These are phyloP conservation scores for Geotrichum phurueaensis DNA, from an alignment of 1,139 yeast genomes.

Conservation along the genomic window DNA sequence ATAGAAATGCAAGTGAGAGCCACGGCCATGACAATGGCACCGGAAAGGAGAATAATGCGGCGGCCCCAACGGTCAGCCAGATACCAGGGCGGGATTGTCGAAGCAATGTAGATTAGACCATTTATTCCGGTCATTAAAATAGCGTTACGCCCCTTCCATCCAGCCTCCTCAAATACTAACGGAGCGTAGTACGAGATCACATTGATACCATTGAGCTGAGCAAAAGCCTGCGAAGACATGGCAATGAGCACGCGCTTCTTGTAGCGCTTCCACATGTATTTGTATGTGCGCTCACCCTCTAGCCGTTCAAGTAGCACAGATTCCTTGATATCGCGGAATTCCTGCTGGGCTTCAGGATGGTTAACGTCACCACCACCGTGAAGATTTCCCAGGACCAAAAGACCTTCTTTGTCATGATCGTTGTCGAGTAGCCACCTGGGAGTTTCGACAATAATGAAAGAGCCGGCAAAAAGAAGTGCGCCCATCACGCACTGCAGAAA, in stretches of 20 bases:
- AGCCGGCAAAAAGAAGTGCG: constrained; percentile 57
- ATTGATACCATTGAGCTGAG: constrained; percentile 89
- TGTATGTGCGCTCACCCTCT: constrained; percentile 70
- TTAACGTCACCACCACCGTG: constrained; percentile 61
- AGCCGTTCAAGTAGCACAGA: constrained; percentile 68
- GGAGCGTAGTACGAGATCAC: constrained; percentile 93
- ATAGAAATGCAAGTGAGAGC: constrained; percentile 62
- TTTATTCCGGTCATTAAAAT: constrained; percentile 91
- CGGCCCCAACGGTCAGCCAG: constrained; percentile 89
- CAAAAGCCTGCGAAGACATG: constrained; percentile 85
- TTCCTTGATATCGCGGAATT: constrained; percentile 73
- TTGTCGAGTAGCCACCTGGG: constrained; percentile 88
- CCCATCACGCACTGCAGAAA: constrained; percentile 76
- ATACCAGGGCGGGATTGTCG: constrained; percentile 89
- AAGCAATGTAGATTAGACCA: constrained; percentile 61
- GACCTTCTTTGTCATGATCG: constrained; percentile 84
- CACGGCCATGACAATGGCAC: constrained; percentile 73
- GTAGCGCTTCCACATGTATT: constrained; percentile 64
- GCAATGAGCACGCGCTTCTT: constrained; percentile 79
- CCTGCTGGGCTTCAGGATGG: constrained; percentile 53
- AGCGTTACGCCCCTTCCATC: constrained; percentile 86
- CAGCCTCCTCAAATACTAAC: constrained; percentile 88
- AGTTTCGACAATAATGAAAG: constrained; percentile 77
- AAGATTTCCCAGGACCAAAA: constrained; percentile 73
- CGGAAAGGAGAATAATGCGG: constrained; percentile 69